Conservation (phyloP, 441 rosid genomes). For the Iberis amara region DNA sequence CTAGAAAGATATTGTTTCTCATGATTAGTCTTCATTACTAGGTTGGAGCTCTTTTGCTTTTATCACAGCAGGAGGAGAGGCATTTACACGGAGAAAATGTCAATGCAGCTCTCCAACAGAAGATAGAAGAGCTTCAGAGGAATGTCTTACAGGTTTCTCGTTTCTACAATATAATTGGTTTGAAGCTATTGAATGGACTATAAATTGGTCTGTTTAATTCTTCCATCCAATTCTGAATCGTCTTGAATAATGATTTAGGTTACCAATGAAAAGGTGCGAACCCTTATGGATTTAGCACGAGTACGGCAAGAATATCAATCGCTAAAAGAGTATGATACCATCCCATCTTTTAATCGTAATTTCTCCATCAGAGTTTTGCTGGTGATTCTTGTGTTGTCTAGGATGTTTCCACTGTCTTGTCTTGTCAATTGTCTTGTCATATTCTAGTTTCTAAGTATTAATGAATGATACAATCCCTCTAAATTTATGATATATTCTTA, state of each 20-base stretch:
- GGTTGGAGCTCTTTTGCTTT: constrained; percentile 76
- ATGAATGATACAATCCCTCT: not conserved
- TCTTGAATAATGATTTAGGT: constrained; percentile 40
- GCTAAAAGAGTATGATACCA: constrained; percentile 59
- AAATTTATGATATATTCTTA: constrained; percentile 9
- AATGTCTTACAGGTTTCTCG: constrained; percentile 67
- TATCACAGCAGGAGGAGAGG: constrained; percentile 96
- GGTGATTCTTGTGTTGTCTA: constrained; percentile 2
- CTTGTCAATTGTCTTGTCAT: constrained; percentile 4
- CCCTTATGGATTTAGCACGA: constrained; percentile 81
- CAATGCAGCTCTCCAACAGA: constrained; percentile 73
- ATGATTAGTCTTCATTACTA: constrained; percentile 29
- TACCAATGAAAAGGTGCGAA: constrained; percentile 92
- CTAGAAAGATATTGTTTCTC: constrained; percentile 1
- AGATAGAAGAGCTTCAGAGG: constrained; percentile 82
- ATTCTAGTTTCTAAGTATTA: too few relatives aligned
- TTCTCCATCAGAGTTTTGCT: not conserved
- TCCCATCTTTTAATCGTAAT: not conserved
- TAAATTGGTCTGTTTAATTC: not conserved
- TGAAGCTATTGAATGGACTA: constrained; percentile 1
- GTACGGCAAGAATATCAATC: constrained; percentile 64
- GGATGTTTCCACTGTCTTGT: not conserved
- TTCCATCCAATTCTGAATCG: constrained; percentile 6
- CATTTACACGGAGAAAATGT: constrained; percentile 86
- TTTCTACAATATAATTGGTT: constrained; percentile 3